Conservation (phyloP, 352 stramenopile genomes). For the Pythium dissotocum region DNA sequence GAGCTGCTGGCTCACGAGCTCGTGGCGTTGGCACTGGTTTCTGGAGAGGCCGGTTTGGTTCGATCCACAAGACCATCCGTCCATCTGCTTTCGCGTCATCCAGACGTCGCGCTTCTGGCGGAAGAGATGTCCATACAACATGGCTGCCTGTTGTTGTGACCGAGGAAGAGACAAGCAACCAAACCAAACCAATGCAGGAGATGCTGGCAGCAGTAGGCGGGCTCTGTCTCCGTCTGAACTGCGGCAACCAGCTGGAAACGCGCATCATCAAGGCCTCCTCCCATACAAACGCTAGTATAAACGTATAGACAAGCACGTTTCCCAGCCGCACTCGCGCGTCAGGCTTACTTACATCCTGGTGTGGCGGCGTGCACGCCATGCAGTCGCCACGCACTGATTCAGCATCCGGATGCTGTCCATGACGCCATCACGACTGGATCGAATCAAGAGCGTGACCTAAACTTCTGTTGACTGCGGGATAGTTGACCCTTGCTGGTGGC, state of each 20-base stretch:
- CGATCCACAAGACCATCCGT: neutral
- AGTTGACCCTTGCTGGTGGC: neutral
- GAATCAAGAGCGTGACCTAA: too few species aligned
- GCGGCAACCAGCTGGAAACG: neutral
- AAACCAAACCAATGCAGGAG: too few species aligned
- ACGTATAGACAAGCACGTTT: neutral
- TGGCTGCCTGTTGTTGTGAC: too few species aligned
- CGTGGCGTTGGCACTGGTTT: slow-evolving; percentile 4
- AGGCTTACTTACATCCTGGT: neutral
- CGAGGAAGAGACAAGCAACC: too few species aligned
- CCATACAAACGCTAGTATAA: neutral
- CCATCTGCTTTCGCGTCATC: neutral
- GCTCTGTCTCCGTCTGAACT: neutral
- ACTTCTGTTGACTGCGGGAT: neutral
- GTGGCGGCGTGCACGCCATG: neutral
- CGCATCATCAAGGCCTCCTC: neutral
- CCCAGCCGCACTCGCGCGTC: neutral
- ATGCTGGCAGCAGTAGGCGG: neutral
- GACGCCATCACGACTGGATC: neutral
- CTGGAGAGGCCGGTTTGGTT: neutral
- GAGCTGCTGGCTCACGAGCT: neutral
- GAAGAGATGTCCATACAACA: neutral
- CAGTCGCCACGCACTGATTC: neutral
- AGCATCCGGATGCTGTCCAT: neutral
- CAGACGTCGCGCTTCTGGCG: neutral